These are phyloP conservation scores for Cutaneotrichosporon arboriforme DNA, from an alignment of 1,284 basidiomycete species.

Conservation along the genomic window DNA sequence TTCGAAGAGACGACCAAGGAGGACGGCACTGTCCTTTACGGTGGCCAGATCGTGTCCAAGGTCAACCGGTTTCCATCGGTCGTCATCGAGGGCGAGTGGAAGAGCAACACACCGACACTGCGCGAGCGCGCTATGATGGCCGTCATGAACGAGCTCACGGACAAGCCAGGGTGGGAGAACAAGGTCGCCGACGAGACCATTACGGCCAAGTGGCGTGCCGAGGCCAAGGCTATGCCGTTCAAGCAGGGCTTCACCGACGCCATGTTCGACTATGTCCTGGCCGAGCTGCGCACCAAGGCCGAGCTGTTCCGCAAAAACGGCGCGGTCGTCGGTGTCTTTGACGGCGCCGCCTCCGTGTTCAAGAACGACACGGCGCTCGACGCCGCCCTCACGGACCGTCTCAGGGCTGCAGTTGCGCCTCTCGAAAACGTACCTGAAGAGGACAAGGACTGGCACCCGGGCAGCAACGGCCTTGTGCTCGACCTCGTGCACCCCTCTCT, in stretches of 20 bases:
- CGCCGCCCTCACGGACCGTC: background rate
- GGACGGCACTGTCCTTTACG: too few species aligned
- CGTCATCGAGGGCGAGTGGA: conserved; percentile 4
- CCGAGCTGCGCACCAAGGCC: conserved; percentile 15
- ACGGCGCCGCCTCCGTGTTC: conserved; percentile 2
- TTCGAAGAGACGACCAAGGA: too few species aligned
- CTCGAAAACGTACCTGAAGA: conserved; percentile 10
- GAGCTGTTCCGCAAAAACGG: conserved; percentile 1
- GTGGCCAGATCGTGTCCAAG: too few species aligned
- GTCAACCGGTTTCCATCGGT: conserved; percentile 6
- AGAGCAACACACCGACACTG: conserved; percentile 3
- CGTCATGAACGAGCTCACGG: conserved; percentile 12
- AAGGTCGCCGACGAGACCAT: conserved; percentile 11
- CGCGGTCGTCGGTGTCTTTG: conserved; percentile 2
- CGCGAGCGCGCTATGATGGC: conserved; percentile 14
- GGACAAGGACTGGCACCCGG: conserved; percentile 13
- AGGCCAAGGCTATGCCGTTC: background rate
- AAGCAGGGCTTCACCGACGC: conserved; percentile 9
- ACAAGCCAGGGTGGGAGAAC: conserved; percentile 10
- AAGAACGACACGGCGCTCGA: conserved; percentile 1
- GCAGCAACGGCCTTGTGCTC: conserved; percentile 9
- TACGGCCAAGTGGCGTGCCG: conserved; percentile 12
- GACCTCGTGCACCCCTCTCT: conserved; percentile 13
- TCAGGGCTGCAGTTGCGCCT: conserved; percentile 1
- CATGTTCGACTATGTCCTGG: conserved; percentile 12